Conservation (phyloP, 2,329 filamentous ascomycete species). For the Bipolaris zeicola region DNA sequence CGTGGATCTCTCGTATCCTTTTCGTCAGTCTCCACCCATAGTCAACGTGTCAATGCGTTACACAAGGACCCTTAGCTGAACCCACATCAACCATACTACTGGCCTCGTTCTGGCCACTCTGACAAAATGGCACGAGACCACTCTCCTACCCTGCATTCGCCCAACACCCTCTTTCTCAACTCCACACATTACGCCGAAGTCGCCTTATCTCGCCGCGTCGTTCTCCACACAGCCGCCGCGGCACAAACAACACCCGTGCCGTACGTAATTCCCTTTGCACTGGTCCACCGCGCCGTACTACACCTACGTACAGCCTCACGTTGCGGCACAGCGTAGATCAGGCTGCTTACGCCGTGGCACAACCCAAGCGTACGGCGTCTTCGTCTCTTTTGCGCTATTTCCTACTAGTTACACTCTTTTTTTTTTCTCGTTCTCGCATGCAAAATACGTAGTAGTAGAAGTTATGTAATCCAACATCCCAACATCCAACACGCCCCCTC, state of each 20-base stretch:
- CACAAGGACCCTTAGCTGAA: not conserved
- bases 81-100: not conserved
- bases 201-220: not conserved
- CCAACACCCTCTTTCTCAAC: not conserved
- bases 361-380: slow-evolving; percentile 1
- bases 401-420: too few relatives aligned
- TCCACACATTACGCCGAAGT: not conserved
- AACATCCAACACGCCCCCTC: not conserved
- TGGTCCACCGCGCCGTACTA: not conserved
- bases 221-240: not conserved
- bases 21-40: not conserved
- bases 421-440: too few relatives aligned
- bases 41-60: not conserved
- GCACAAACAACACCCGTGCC: not conserved
- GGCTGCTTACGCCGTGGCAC: not conserved
- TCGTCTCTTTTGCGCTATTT: not conserved
- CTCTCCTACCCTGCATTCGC: not conserved
- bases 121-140: not conserved
- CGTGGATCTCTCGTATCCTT: not conserved
- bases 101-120: not conserved
- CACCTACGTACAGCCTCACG: not conserved
- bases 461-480: not conserved
- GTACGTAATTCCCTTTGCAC: not conserved
- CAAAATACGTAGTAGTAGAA: not conserved
- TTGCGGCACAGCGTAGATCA: slow-evolving; percentile 6